Evolutionary conservation across 106 monocot genomes (phyloP).

Genomic region (Dioscorea zingiberensis): DNA sequence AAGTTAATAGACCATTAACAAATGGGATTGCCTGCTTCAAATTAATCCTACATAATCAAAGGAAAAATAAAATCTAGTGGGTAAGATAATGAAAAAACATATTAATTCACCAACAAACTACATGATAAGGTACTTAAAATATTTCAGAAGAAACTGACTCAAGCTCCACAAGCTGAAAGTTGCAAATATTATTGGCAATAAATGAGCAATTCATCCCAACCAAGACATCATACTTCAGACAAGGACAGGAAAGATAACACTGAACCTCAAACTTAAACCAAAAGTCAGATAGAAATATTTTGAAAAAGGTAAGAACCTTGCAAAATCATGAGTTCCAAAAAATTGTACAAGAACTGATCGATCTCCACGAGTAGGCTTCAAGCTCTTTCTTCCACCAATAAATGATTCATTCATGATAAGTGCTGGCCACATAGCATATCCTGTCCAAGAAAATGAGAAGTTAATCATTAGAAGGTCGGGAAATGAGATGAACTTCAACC

Average conservation of each 20-base stretch:
- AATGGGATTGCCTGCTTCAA: slow-evolving; percentile 74
- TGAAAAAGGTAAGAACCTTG: slow-evolving; percentile 44
- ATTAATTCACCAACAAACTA: neutral
- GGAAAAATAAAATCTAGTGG: neutral
- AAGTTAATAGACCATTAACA: slow-evolving; percentile 73
- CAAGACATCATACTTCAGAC: neutral
- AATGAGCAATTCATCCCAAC: neutral
- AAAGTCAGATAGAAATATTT: neutral
- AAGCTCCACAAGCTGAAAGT: neutral
- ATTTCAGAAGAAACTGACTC: neutral
- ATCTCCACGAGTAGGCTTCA: slow-evolving; percentile 42
- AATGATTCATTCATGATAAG: slow-evolving; percentile 70
- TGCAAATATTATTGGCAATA: neutral
- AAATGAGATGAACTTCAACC: too few species aligned
- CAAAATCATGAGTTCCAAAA: slow-evolving; percentile 99
- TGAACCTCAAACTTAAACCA: too few species aligned
- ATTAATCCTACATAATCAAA: slow-evolving; percentile 59
- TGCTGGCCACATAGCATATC: slow-evolving; percentile 98
- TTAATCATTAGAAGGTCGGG: neutral
- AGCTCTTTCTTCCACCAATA: slow-evolving; percentile 26
- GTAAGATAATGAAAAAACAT: neutral
- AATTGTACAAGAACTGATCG: slow-evolving; percentile 83
- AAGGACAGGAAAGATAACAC: too few species aligned
- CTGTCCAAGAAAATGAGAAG: slow-evolving; percentile 33
- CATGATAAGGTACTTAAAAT: neutral